Evolutionary conservation across 305 asterid species (phyloP).

Genomic region (Fraxinus platypoda): DNA sequence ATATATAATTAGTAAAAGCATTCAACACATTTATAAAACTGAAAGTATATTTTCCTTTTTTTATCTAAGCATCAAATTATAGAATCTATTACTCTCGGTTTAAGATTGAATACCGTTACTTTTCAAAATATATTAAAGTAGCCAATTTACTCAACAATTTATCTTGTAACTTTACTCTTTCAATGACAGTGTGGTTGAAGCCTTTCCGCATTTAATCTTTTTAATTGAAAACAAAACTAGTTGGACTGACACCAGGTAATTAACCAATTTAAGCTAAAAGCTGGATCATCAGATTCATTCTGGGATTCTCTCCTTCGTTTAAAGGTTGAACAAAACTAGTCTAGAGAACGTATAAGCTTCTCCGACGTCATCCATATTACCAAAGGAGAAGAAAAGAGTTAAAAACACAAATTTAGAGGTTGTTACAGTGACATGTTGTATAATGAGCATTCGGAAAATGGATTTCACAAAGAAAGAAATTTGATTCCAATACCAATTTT

Average conservation of each 20-base stretch:
- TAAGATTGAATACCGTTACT: not conserved
- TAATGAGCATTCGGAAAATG: not conserved
- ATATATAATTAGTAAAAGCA: not conserved
- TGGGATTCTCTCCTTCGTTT: not conserved
- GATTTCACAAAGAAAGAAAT: not conserved
- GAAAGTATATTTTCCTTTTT: not conserved
- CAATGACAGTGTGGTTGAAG: not conserved
- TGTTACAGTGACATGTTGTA: not conserved
- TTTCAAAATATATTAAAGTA: not conserved
- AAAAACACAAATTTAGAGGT: not conserved
- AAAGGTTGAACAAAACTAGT: not conserved
- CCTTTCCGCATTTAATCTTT: not conserved
- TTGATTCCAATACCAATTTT: not conserved
- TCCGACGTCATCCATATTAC: not conserved
- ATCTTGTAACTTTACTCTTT: not conserved
- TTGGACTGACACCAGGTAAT: not conserved
- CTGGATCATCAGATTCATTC: not conserved
- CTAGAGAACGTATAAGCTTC: not conserved
- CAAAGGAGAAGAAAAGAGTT: not conserved
- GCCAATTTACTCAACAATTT: not conserved
- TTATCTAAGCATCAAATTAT: not conserved
- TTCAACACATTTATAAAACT: not conserved
- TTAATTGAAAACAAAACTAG: not conserved
- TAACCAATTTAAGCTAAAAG: not conserved
- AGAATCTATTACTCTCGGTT: not conserved